Conservation (phyloP, 2,329 filamentous ascomycete species). For the Hypoxylon sp. region DNA sequence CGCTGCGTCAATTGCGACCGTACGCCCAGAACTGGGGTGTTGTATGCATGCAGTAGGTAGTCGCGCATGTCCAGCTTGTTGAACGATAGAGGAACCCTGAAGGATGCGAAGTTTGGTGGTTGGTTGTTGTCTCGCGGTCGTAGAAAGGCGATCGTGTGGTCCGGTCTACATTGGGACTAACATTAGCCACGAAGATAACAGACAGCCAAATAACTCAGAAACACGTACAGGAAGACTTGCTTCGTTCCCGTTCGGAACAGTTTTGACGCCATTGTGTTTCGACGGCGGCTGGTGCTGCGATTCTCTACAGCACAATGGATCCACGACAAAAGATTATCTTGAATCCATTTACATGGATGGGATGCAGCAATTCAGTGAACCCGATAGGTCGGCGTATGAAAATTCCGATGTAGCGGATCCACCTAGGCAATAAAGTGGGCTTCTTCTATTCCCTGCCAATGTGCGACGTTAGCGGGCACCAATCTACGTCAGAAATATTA, state of each 20-base stretch:
- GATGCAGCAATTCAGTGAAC: background rate
- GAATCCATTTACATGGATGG: conserved; percentile 16
- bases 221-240: conserved; percentile 54
- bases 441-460: background rate
- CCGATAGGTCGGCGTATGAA: conserved; percentile 34
- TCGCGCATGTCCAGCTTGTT: conserved; percentile 97
- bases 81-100: conserved; percentile 90
- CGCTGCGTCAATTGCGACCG: conserved; percentile 85
- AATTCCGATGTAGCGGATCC: conserved; percentile 37
- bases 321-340: conserved; percentile 24
- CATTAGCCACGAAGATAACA: conserved; percentile 13
- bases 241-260: conserved; percentile 52
- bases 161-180: conserved; percentile 71
- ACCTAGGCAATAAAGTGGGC: background rate
- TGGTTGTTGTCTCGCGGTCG: conserved; percentile 76
- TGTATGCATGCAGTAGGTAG: conserved; percentile 91
- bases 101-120: conserved; percentile 84
- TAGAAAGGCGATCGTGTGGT: conserved; percentile 84
- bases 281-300: conserved; percentile 7
- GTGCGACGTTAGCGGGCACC: background rate
- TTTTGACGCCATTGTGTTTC: conserved; percentile 45
- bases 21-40: conserved; percentile 78
- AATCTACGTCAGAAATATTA: background rate
- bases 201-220: background rate
- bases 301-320: conserved; percentile 8